Conservation (phyloP, 352 stramenopile species). For the Aphanomyces cochlioides region DNA sequence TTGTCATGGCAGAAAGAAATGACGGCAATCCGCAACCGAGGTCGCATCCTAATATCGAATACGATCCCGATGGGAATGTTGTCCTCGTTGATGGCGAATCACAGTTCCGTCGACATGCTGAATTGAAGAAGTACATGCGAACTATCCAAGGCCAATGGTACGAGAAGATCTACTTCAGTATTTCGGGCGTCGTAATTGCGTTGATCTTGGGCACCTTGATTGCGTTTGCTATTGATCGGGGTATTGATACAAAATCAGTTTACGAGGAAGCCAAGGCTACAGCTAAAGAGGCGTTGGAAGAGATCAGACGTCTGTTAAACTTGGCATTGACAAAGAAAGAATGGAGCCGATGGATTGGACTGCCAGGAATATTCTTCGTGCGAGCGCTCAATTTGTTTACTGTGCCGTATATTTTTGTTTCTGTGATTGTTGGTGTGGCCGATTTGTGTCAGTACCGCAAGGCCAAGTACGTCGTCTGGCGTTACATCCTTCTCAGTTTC, state of each 20-base stretch:
- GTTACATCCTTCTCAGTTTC: background rate
- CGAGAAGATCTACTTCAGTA: slow-evolving; percentile 28
- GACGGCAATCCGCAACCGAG: too few relatives aligned
- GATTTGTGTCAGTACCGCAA: slow-evolving; percentile 59
- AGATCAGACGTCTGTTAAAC: background rate
- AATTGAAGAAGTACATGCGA: background rate
- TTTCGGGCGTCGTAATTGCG: slow-evolving; percentile 21
- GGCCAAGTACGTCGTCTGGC: slow-evolving; percentile 30
- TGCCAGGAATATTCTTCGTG: slow-evolving; percentile 66
- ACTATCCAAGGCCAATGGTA: slow-evolving; percentile 28
- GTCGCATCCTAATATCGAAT: too few relatives aligned
- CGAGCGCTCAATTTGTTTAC: slow-evolving; percentile 71
- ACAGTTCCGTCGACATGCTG: too few relatives aligned
- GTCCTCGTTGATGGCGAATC: too few relatives aligned
- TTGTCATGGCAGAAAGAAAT: too few relatives aligned
- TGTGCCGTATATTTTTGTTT: slow-evolving; percentile 74
- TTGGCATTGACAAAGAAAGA: background rate
- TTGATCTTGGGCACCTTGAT: slow-evolving; percentile 12
- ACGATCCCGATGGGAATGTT: too few relatives aligned
- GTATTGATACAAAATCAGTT: background rate
- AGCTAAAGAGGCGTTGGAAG: background rate
- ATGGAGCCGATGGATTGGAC: slow-evolving; percentile 29
- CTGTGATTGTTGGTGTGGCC: slow-evolving; percentile 61
- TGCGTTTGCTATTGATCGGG: background rate
- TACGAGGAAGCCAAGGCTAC: too few relatives aligned